Evolutionary conservation across 2,329 filamentous ascomycete species (phyloP), one percentile per base, ranked within the genome.

Genomic region (Westerdykella aurantiaca): DNA sequence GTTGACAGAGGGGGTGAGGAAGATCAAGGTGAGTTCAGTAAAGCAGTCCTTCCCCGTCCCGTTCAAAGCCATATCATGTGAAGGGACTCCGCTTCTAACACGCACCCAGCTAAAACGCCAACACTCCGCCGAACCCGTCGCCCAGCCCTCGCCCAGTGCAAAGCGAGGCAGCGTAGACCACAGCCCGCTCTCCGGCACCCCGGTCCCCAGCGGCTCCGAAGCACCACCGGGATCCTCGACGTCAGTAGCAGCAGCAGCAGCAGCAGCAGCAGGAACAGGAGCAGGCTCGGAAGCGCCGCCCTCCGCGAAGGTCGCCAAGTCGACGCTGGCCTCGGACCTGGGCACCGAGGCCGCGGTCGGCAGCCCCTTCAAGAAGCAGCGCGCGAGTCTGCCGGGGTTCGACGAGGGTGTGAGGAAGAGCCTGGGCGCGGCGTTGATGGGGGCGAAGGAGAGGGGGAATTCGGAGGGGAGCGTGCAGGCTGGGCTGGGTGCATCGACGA

Each of bases 1-100:
- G 66, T 74, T 93, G 43, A 83, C 85, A 34, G 87, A 90, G 50
- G 86, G 86, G 38, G 85, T 93, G 40, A 80, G 87, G 57, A 83
- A 88, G 55, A 91, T 93, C 66, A 85, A 83, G 69, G 87, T 88
- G 75, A 60, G 79, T 42, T 88, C 75, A 60, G 79, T 42, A 13
- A 37, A 25, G 31, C 17, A 16, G 18, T 17, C 17, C 38, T 12
- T 9, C 7, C 7, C n/a, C 2, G 17, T 14, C 7, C n/a, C 2
- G 17, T 14, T 41, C 53, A 69, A 21, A 21, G 18, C 18, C 18
- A 21, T 6, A 48, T 70, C 25, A 48, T 21, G 18, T 5, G 5
- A 13, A 22, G 17, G 9, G 37, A 47, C 43, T 44, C 47, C 52
- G 44, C 2, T 35, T 31, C 50, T 58, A 59, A 66, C 50, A 44